Conservation (phyloP, 179 eudicot genomes). For the Carnegiea gigantea region DNA sequence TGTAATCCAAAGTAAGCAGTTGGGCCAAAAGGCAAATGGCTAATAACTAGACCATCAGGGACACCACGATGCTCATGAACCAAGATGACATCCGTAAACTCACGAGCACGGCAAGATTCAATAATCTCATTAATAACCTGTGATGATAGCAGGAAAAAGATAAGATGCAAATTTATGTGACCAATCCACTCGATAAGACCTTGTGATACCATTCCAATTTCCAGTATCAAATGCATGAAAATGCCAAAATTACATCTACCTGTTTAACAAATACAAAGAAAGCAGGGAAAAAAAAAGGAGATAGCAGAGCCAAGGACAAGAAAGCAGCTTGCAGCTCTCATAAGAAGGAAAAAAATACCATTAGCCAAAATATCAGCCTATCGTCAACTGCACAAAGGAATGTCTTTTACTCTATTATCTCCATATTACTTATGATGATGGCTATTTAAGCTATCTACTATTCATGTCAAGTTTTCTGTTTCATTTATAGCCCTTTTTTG, state of each 20-base stretch:
- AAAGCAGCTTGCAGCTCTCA: no score
- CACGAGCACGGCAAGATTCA: slow-evolving; percentile 85
- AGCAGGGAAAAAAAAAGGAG: not conserved
- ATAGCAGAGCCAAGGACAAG: not conserved
- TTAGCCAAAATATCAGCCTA: not conserved
- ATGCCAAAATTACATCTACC: not conserved
- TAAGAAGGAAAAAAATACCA: no score
- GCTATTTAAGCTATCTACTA: not conserved
- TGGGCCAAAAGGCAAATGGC: slow-evolving; percentile 95
- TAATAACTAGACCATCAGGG: slow-evolving; percentile 79
- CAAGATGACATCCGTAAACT: slow-evolving; percentile 79
- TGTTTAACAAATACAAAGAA: not conserved
- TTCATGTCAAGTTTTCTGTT: not conserved
- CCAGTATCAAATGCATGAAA: not conserved
- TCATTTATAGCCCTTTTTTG: no score
- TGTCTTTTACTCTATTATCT: no score
- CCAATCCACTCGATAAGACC: not conserved
- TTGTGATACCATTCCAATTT: not conserved
- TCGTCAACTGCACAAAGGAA: no score
- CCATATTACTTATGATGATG: not conserved
- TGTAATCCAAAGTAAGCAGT: slow-evolving; percentile 89
- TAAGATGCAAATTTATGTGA: not conserved
- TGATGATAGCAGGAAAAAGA: slow-evolving; percentile 15
- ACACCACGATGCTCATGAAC: slow-evolving; percentile 98
- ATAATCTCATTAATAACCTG: slow-evolving; percentile 85